Base-by-base conservation (phyloP, 2,329 filamentous ascomycete species). In the Stemphylium lycopersici region DNA sequence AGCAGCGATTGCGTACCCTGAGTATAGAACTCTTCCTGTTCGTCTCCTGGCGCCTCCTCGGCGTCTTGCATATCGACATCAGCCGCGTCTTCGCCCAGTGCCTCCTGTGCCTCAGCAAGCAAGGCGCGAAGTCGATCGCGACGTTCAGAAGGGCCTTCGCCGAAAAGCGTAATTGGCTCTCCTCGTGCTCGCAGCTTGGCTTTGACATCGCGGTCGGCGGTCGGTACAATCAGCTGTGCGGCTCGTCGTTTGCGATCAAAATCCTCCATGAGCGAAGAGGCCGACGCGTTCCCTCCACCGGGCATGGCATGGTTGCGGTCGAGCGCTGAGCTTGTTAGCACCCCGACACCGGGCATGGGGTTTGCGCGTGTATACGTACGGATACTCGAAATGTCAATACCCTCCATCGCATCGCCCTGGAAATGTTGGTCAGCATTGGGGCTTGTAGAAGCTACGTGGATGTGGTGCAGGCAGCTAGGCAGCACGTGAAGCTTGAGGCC, bases 151-250 rank as follows among this genome's bases (percentile, higher is more conserved):
- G 88, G 88, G 0, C 90, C 91, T 78, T 99, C 95, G 54, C 93
- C 95, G 62, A 99, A 99, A 0, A 98, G 82, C 0, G 93, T 99
- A 50, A 98, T 87, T 10, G 95, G 95, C 71, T 99, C 90, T n/a
- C 90, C 91, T 60, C 96, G 83, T 68, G 95, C 89, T 62, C 95
- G 87, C 38, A 67, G 55, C 51, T 58, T 63, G 33, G 87, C 82
- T 56, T 92, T 90, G 42, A 99, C 93, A 67, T 90, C 87, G 58
- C 84, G 87, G 80, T 99, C 95, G 73, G 97, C 93, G 49, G 96
- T 99, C 0, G 93, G 95, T 3, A 99, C 95, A 11, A 90, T 89
- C 65, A 98, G 90, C 10, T 90, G 89, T 15, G 92, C 92, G 10
- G 92, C 93, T 69, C 91, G 85, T 69, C 92, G 87, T 77, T 96